These are phyloP conservation scores for Juncus effusus DNA, from an alignment of 176 grass and related monocot species.

Conservation along the genomic window DNA sequence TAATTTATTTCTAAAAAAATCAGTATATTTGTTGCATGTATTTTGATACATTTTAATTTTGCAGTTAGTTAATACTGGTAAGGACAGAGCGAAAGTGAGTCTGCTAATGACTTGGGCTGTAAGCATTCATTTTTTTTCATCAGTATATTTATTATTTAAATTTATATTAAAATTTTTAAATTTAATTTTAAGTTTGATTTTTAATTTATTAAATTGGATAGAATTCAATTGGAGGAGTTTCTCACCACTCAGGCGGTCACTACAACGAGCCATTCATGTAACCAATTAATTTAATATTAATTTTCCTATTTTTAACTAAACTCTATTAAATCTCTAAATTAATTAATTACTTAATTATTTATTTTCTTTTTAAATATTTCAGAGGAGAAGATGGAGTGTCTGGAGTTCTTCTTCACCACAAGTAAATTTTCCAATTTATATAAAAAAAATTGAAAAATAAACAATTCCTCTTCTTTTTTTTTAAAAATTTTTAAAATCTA, in stretches of 20 bases:
- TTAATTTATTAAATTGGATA: slow-evolving; percentile 39
- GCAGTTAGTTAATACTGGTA: slow-evolving; percentile 92
- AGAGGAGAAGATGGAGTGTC: slow-evolving; percentile 90
- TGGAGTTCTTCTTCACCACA: slow-evolving; percentile 96
- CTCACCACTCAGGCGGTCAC: slow-evolving; percentile 81
- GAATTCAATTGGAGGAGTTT: slow-evolving; percentile 95
- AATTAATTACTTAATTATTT: slow-evolving; percentile 30
- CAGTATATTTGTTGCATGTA: no score
- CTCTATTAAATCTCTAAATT: slow-evolving; percentile 25
- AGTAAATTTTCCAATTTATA: slow-evolving; percentile 51
- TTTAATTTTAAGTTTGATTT: slow-evolving; percentile 21
- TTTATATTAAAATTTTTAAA: background rate
- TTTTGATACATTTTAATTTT: slow-evolving; percentile 32
- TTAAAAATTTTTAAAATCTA: slow-evolving; percentile 13
- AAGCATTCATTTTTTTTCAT: slow-evolving; percentile 12
- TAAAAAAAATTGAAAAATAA: no score
- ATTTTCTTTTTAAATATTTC: slow-evolving; percentile 28
- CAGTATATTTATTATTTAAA: background rate
- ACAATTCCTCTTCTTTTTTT: slow-evolving; percentile 6
- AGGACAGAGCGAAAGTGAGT: slow-evolving; percentile 93
- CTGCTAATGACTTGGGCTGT: slow-evolving; percentile 94
- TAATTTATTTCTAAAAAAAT: no score
- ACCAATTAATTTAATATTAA: slow-evolving; percentile 25
- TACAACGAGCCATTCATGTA: slow-evolving; percentile 93
- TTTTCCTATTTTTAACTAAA: background rate